These are phyloP conservation scores for Gossypium schwendimanii DNA, from an alignment of 441 rosid genomes.

Conservation along the genomic window DNA sequence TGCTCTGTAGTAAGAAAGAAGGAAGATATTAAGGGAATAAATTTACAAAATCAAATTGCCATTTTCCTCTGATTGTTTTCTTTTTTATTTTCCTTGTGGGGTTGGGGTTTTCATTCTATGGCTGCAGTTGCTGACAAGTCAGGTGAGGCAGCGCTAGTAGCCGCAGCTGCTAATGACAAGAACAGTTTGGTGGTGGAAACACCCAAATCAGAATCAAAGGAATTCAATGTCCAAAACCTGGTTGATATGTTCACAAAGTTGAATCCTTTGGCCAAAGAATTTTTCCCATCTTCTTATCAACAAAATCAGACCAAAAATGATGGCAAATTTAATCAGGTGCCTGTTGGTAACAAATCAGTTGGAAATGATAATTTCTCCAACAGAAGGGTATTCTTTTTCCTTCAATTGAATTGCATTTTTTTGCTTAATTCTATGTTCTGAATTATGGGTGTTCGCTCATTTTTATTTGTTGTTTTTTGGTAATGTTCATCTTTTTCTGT, in stretches of 20 bases:
- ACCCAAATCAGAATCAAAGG: slow-evolving; percentile 37
- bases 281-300: slow-evolving; percentile 57
- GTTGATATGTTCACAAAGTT: slow-evolving; percentile 75
- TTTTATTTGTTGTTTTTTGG: slow-evolving; percentile 2
- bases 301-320: slow-evolving; percentile 20
- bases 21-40: background rate
- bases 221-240: slow-evolving; percentile 59
- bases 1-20: background rate
- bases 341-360: slow-evolving; percentile 17
- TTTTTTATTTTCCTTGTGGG: background rate
- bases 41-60: background rate
- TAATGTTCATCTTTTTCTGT: background rate
- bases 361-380: slow-evolving; percentile 22
- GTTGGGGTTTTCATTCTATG: slow-evolving; percentile 34
- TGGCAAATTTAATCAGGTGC: slow-evolving; percentile 18
- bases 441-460: slow-evolving; percentile 2
- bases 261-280: slow-evolving; percentile 83
- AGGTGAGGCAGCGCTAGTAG: slow-evolving; percentile 31
- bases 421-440: background rate
- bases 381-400: slow-evolving; percentile 36
- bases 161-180: slow-evolving; percentile 12
- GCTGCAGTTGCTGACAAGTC: slow-evolving; percentile 61
- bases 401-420: background rate
- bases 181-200: slow-evolving; percentile 14
- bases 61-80: background rate